A percentile compares a stretch with the other conserved stretches of the same genome.
phyloP scores from a whole-genome alignment of 805 yeast genomes.

The Starmerella bombi region DNA sequence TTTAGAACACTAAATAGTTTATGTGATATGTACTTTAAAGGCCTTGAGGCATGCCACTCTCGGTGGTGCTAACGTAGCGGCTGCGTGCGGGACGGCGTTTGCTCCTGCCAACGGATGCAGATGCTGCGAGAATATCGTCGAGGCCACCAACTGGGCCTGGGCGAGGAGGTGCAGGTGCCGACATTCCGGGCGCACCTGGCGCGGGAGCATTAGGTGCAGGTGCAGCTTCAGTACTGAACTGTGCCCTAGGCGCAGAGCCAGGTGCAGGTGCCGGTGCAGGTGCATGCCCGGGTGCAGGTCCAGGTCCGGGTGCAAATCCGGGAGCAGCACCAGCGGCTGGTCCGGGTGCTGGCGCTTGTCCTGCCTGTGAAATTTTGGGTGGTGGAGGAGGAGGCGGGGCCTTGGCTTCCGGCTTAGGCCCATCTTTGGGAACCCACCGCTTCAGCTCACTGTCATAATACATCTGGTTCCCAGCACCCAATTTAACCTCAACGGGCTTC shows the following conservation, averaged over 20 bases:
- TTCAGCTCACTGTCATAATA: constrained; percentile 70
- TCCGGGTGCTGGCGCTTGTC: constrained; percentile 17
- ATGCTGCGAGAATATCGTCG: constrained; percentile 33
- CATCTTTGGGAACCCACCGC: constrained; percentile 70
- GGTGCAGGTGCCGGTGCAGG: constrained; percentile 9
- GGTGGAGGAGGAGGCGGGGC: constrained; percentile 55
- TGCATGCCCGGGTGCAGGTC: constrained; percentile 3
- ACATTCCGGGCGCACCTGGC: constrained; percentile 1
- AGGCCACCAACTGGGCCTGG: constrained; percentile 28
- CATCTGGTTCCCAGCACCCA: constrained; percentile 56
- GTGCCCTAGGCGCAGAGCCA: constrained; percentile 11
- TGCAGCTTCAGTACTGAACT: constrained; percentile 12
- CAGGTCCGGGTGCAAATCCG: not conserved
- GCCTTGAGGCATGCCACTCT: constrained; percentile 1
- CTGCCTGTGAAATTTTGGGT: constrained; percentile 24
- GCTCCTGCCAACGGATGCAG: constrained; percentile 4
- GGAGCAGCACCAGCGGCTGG: not conserved
- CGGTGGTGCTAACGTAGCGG: not conserved
- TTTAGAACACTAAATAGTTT: too few species aligned
- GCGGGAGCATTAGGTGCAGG: not conserved
- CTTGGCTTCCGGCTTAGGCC: constrained; percentile 31
- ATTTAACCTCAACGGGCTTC: constrained; percentile 67
- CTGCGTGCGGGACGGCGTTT: not conserved
- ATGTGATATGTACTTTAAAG: too few species aligned
- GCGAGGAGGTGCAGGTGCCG: not conserved